Conservation (phyloP, 163 green algal species). For the Volvox carteri region DNA sequence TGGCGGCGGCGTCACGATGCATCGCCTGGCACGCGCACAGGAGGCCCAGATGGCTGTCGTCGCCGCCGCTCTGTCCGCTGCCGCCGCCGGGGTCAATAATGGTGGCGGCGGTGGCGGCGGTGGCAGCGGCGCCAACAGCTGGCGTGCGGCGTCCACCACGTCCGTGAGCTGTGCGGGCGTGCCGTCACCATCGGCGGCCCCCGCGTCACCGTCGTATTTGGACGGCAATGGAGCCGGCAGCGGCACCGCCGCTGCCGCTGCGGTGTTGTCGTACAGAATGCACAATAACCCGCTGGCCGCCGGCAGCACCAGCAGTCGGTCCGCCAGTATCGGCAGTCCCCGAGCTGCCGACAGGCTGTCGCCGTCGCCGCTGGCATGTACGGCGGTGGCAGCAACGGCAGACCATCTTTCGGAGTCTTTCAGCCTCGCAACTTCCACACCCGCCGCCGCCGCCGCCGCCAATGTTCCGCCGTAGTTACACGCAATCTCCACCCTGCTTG, state of each 20-base stretch:
- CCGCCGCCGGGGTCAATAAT: background rate
- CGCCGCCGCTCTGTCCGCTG: slow-evolving; percentile 18
- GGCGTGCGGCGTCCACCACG: background rate
- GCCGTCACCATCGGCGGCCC: too few species aligned
- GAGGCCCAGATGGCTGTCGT: slow-evolving; percentile 29
- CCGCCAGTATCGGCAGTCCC: background rate
- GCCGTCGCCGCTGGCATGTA: too few species aligned
- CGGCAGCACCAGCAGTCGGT: background rate
- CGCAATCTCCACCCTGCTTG: too few species aligned
- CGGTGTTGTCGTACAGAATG: background rate
- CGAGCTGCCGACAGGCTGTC: background rate
- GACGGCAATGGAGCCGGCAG: background rate
- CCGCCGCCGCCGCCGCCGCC: too few species aligned
- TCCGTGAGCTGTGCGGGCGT: too few species aligned
- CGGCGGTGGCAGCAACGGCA: too few species aligned
- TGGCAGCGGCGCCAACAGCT: background rate
- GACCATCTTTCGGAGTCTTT: too few species aligned
- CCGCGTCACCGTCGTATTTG: background rate
- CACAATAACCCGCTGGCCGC: slow-evolving; percentile 24
- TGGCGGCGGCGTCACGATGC: background rate
- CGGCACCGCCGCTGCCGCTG: background rate
- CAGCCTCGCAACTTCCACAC: too few species aligned
- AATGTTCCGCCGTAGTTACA: too few species aligned
- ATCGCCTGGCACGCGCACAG: slow-evolving; percentile 7
- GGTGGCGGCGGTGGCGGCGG: background rate